A percentile compares a stretch with the other conserved stretches of the same genome.
Conservation (phyloP, 768 basidiomycete genomes). For the Kwoniella shandongensis region DNA sequence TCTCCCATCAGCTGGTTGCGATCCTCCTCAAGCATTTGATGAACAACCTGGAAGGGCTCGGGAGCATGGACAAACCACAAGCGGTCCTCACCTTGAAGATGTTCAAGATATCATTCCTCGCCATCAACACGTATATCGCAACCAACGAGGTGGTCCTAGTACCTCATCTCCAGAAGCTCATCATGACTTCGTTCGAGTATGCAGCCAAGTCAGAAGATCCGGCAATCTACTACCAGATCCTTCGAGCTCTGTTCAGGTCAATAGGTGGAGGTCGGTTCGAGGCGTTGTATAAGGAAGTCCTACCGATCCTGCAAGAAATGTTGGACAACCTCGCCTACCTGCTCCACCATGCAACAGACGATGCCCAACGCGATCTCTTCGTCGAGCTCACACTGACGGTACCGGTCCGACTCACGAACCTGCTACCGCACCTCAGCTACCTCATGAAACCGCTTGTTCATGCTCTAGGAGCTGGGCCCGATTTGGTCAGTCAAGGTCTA, state of each 20-base stretch:
- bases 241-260: conserved; percentile 77
- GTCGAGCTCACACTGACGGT: conserved; percentile 97
- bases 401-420: conserved; percentile 88
- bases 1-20: conserved; percentile 75
- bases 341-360: conserved; percentile 72
- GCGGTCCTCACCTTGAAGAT: conserved; percentile 82
- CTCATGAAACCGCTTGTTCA: conserved; percentile 94
- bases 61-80: conserved; percentile 70
- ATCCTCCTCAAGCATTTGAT: conserved; percentile 86
- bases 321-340: conserved; percentile 91
- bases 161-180: conserved; percentile 82
- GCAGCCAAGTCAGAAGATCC: conserved; percentile 89
- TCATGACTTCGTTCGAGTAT: conserved; percentile 94
- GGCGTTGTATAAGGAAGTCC: conserved; percentile 88
- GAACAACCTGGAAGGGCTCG: conserved; percentile 74
- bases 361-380: conserved; percentile 77
- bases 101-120: conserved; percentile 92
- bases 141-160: conserved; percentile 91
- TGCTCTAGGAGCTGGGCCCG: conserved; percentile 79
- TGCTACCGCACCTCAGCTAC: conserved; percentile 90
- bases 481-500: conserved; percentile 90
- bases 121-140: conserved; percentile 70
- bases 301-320: conserved; percentile 95
- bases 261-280: conserved; percentile 88
- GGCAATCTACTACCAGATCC: conserved; percentile 85